Evolutionary conservation across 345 rosid genomes (phyloP), one percentile per base, ranked within the genome.

Genomic region (Ailanthus altissimus): DNA sequence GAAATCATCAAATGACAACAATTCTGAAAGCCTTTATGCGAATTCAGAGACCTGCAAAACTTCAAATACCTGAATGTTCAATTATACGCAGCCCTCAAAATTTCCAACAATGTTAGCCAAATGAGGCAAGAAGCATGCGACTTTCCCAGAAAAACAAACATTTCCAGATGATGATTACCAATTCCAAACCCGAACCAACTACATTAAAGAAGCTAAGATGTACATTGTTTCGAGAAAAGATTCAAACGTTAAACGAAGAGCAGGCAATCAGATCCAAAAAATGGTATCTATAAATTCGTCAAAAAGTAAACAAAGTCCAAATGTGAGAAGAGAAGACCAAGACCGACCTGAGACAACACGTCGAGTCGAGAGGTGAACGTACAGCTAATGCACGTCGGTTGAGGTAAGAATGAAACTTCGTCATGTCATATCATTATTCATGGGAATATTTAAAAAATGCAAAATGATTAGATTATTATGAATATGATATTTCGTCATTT

Each of bases 301-400:
- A 23, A 53, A 38, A 56, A 6, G n/a, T 6, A 13, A 47, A 36
- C 16, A 45, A 67, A 67, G 5, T 56, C 50, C 71, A 77, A 77
- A 57, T 64, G 74, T 32, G 42, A 65, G 43, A 64, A 65, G 38
- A 32, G 38, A 32, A 32, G 3, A 1, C 38, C 38, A 32, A 32
- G 21, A 26, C 70, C 75, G 70, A 83, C 77, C 67, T 64, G 74
- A 70, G 57, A 59, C 36, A 66, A 68, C 20, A 50, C 32, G 56
- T 36, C 60, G 21, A 20, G 56, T 36, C 60, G 21, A 20, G 42
- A 23, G 73, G 70, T 71, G 61, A 14, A 60, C 58, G 7, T 2
- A 40, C 72, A 51, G 70, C 65, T 50, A 72, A 46, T 32, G 83
- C 81, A 83, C 81, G 81, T 79, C 3, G 75, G 13, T 75, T 57